Evolutionary conservation across 768 basidiomycete genomes (phyloP).

Genomic region (Lentinula lateritia): DNA sequence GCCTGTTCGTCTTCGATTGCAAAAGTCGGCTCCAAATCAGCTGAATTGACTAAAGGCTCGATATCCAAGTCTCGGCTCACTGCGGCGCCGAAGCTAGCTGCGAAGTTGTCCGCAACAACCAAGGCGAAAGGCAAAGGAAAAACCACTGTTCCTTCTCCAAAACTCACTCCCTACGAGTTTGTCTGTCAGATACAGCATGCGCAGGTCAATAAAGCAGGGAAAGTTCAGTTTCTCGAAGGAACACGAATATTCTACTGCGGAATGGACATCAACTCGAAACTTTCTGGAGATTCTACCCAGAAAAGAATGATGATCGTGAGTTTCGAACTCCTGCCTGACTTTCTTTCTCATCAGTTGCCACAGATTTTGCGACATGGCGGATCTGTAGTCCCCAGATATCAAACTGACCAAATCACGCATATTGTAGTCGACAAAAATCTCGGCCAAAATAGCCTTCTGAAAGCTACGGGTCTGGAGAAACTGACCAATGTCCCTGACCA

Average conservation of each 20-base stretch:
- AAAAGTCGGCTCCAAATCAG: background rate
- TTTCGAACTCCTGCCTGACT: background rate
- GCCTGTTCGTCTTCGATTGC: background rate
- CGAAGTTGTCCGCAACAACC: background rate
- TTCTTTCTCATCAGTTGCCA: background rate
- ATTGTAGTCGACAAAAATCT: conserved; percentile 36
- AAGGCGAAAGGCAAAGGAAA: background rate
- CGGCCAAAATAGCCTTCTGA: conserved; percentile 32
- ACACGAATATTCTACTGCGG: background rate
- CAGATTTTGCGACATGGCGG: conserved; percentile 66
- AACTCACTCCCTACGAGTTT: background rate
- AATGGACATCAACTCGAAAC: background rate
- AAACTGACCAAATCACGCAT: conserved; percentile 55
- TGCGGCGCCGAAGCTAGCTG: background rate
- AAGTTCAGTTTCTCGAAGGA: background rate
- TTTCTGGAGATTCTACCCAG: background rate
- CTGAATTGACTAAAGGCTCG: background rate
- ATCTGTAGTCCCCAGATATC: conserved; percentile 52
- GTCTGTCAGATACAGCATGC: background rate
- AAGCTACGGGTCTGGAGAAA: conserved; percentile 25
- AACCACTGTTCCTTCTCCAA: background rate
- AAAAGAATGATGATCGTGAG: background rate
- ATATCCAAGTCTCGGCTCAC: background rate
- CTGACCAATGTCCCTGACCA: conserved; percentile 20
- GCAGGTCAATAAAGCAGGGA: background rate